A percentile compares a stretch with the other conserved stretches of the same genome.
Evolutionary conservation across 106 monocot species (phyloP).

Genomic region (Cymbidium sinense): DNA sequence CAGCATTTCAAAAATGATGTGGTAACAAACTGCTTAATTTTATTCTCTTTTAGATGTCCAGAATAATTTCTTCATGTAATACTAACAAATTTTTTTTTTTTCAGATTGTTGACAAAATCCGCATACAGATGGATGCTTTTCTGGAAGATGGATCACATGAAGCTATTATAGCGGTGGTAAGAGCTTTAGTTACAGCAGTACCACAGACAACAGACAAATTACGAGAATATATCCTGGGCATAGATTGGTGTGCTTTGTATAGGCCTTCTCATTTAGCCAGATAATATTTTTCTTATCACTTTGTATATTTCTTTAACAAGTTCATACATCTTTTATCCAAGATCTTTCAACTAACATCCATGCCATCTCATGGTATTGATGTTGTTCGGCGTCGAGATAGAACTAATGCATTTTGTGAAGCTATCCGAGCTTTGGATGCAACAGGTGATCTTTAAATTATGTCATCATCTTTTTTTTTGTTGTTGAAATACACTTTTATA

Average conservation of each 20-base stretch:
- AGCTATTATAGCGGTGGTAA: constrained; percentile 74
- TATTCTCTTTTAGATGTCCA: constrained; percentile 2
- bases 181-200: constrained; percentile 69
- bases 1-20: constrained; percentile 94
- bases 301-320: constrained; percentile 53
- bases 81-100: constrained; percentile 5
- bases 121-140: constrained; percentile 98
- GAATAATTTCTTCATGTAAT: background rate
- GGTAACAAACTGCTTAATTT: constrained; percentile 31
- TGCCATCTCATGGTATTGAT: constrained; percentile 49
- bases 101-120: constrained; percentile 95
- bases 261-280: background rate
- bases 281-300: background rate
- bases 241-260: background rate
- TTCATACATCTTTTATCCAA: constrained; percentile 87
- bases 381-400: constrained; percentile 56
- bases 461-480: background rate
- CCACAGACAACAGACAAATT: constrained; percentile 90
- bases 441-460: constrained; percentile 49
- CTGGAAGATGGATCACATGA: constrained; percentile 98
- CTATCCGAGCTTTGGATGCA: constrained; percentile 95
- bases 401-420: constrained; percentile 91
- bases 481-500: background rate
- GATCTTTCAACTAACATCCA: constrained; percentile 70
- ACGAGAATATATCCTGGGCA: constrained; percentile 91